Evolutionary conservation across 1,284 basidiomycete genomes (phyloP).

Genomic region (Apiotrichum siamense): DNA sequence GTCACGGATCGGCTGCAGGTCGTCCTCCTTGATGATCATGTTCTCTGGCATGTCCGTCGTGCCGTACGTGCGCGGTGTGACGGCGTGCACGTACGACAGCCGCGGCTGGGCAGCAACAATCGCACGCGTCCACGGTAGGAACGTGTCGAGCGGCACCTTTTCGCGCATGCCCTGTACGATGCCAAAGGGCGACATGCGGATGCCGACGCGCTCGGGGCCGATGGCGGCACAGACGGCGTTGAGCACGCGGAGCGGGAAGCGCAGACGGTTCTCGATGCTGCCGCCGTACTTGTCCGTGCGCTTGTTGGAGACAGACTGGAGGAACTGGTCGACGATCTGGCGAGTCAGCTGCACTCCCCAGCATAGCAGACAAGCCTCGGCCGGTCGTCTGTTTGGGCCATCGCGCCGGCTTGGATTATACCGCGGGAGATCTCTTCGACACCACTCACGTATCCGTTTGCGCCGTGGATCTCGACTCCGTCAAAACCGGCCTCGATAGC

Average conservation of each 20-base stretch:
- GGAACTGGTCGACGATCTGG: conserved; percentile 53
- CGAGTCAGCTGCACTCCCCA: neutral
- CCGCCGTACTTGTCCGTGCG: conserved; percentile 62
- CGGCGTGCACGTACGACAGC: conserved; percentile 58
- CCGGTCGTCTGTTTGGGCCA: too few relatives aligned
- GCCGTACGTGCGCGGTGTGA: conserved; percentile 34
- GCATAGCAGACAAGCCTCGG: too few relatives aligned
- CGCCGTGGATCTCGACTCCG: conserved; percentile 55
- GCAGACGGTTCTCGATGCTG: conserved; percentile 53
- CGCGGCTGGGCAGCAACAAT: conserved; percentile 49
- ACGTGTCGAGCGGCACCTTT: conserved; percentile 49
- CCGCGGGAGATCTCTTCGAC: too few relatives aligned
- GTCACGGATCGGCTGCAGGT: conserved; percentile 22
- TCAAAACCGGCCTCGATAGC: conserved; percentile 61
- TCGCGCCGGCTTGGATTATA: too few relatives aligned
- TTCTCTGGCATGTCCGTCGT: conserved; percentile 14
- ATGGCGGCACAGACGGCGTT: conserved; percentile 52
- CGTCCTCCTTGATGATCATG: conserved; percentile 11
- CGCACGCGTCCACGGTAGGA: conserved; percentile 26
- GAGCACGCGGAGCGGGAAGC: conserved; percentile 55
- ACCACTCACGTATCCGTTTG: conserved; percentile 25
- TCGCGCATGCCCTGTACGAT: conserved; percentile 49
- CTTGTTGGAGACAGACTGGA: conserved; percentile 53
- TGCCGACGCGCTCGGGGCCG: conserved; percentile 51
- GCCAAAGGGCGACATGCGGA: conserved; percentile 56